phyloP scores from a whole-genome alignment of 2,329 filamentous ascomycete species.

The Botrytis elliptica region DNA sequence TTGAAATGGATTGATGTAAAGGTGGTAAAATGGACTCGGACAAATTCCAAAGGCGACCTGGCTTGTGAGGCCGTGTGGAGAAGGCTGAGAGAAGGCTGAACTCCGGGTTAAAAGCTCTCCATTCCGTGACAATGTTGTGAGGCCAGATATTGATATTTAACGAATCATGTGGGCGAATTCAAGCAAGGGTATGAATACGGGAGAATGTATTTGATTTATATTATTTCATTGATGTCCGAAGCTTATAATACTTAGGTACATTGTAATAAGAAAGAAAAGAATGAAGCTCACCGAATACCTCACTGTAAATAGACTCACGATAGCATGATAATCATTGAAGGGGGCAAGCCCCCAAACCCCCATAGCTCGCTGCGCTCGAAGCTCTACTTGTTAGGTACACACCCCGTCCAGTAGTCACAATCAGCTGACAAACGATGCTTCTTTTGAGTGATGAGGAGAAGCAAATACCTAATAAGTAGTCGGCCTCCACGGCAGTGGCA shows the following conservation, averaged over 20 bases:
- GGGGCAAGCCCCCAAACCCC: background rate
- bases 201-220: background rate
- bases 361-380: background rate
- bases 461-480: background rate
- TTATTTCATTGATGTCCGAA: background rate
- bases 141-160: background rate
- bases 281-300: background rate
- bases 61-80: slow-evolving; percentile 11
- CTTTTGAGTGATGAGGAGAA: background rate
- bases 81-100: background rate
- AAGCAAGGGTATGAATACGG: background rate
- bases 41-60: slow-evolving; percentile 15
- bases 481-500: background rate
- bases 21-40: slow-evolving; percentile 3
- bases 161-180: background rate
- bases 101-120: background rate
- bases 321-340: background rate
- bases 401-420: background rate
- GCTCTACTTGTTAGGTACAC: background rate
- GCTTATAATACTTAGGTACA: background rate
- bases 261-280: no score
- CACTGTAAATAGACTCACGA: background rate
- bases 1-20: background rate
- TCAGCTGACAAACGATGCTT: background rate
- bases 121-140: background rate